Conservation (phyloP, 2,329 filamentous ascomycete species). For the Fusarium neocosmosporiellum region DNA sequence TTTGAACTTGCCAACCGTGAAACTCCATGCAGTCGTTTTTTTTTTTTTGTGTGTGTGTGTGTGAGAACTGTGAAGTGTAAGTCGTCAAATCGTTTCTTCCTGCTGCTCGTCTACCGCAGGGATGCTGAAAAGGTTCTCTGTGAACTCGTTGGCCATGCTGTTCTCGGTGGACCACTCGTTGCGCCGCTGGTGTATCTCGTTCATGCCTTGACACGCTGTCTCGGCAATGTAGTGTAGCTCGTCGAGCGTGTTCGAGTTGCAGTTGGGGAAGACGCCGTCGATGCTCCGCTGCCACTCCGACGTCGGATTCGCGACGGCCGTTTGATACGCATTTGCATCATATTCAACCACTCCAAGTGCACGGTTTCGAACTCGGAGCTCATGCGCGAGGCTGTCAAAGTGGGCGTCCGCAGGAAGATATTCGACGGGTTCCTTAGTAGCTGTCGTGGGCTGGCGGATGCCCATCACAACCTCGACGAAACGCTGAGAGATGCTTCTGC, state of each 20-base stretch:
- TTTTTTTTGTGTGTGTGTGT: background rate
- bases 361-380: constrained; percentile 42
- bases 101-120: constrained; percentile 23
- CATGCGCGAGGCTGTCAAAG: constrained; percentile 40
- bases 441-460: constrained; percentile 50
- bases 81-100: constrained; percentile 1
- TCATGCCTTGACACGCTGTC: constrained; percentile 57
- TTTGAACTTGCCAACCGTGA: constrained; percentile 5
- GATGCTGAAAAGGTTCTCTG: constrained; percentile 43
- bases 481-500: constrained; percentile 56
- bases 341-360: constrained; percentile 48
- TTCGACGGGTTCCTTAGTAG: constrained; percentile 48
- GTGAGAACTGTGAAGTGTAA: background rate
- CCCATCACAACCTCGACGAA: constrained; percentile 60
- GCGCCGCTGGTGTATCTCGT: constrained; percentile 52
- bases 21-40: background rate
- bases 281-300: constrained; percentile 57
- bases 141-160: constrained; percentile 47
- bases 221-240: constrained; percentile 58
- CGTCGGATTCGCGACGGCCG: constrained; percentile 53
- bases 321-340: constrained; percentile 51
- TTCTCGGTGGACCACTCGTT: constrained; percentile 46
- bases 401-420: constrained; percentile 47
- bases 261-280: constrained; percentile 58
- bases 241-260: constrained; percentile 56